Conservation (phyloP, 1,284 basidiomycete genomes). For the Ustilago trichophora region DNA sequence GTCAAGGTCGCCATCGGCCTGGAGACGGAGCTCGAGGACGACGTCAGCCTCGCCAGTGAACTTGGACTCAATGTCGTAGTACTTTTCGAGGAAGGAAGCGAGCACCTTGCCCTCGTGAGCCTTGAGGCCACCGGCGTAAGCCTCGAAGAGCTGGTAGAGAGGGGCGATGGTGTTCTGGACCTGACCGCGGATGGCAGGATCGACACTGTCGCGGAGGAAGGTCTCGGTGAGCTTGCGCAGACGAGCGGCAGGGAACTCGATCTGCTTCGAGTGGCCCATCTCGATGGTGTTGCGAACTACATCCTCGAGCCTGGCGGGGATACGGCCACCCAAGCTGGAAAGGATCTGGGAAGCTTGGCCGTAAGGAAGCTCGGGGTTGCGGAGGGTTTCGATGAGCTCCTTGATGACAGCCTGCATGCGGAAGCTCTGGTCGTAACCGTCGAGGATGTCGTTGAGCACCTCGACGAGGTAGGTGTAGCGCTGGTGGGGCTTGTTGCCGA, state of each 20-base stretch:
- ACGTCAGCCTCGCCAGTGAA: slow-evolving; percentile 92
- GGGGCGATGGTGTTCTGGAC: slow-evolving; percentile 73
- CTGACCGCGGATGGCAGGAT: slow-evolving; percentile 53
- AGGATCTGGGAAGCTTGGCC: slow-evolving; percentile 85
- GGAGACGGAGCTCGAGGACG: slow-evolving; percentile 87
- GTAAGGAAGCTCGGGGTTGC: slow-evolving; percentile 87
- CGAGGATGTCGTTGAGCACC: slow-evolving; percentile 82
- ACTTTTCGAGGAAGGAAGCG: slow-evolving; percentile 77
- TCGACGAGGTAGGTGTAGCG: slow-evolving; percentile 79
- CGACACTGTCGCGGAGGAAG: slow-evolving; percentile 81
- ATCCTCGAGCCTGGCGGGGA: slow-evolving; percentile 81
- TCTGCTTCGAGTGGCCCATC: slow-evolving; percentile 75
- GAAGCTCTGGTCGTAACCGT: slow-evolving; percentile 64
- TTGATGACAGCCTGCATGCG: slow-evolving; percentile 79
- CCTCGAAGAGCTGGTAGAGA: slow-evolving; percentile 81
- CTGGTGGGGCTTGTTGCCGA: slow-evolving; percentile 92
- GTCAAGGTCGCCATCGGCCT: slow-evolving; percentile 90
- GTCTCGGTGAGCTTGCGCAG: slow-evolving; percentile 85
- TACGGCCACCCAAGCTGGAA: slow-evolving; percentile 88
- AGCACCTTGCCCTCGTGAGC: slow-evolving; percentile 83
- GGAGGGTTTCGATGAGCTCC: slow-evolving; percentile 80
- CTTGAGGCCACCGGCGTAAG: slow-evolving; percentile 84
- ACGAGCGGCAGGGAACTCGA: slow-evolving; percentile 82
- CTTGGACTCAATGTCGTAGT: slow-evolving; percentile 85
- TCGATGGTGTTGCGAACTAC: slow-evolving; percentile 83